phyloP scores from a whole-genome alignment of 768 basidiomycete species.

The Suillus ampliporus region DNA sequence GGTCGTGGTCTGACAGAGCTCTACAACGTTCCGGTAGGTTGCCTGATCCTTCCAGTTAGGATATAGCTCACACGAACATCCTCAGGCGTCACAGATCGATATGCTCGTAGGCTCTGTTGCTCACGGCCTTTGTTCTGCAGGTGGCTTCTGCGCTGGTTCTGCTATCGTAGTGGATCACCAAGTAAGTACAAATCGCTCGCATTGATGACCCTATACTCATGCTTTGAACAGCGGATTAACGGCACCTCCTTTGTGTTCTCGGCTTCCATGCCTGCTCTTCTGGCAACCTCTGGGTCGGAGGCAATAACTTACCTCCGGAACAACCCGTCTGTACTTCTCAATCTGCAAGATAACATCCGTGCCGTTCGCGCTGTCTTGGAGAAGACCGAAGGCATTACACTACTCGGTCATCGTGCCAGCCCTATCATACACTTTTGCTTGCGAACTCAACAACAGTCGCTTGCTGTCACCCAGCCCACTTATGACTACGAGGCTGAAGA shows the following conservation, averaged over 20 bases:
- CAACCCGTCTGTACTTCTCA: conserved; percentile 74
- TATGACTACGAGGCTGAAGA: conserved; percentile 75
- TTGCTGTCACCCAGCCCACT: conserved; percentile 27
- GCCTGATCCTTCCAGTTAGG: background rate
- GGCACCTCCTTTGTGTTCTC: conserved; percentile 96
- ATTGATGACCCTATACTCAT: background rate
- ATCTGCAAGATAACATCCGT: conserved; percentile 82
- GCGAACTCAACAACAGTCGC: conserved; percentile 39
- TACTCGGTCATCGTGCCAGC: conserved; percentile 86
- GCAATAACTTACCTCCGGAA: conserved; percentile 80
- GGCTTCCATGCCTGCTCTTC: conserved; percentile 89
- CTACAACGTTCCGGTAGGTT: conserved; percentile 86
- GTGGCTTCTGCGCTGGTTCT: conserved; percentile 96
- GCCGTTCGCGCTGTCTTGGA: conserved; percentile 83
- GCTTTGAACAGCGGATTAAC: conserved; percentile 78
- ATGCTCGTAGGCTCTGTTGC: conserved; percentile 94
- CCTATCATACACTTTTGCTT: conserved; percentile 88
- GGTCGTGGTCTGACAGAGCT: conserved; percentile 95
- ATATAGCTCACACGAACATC: conserved; percentile 4
- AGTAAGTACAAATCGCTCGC: conserved; percentile 42
- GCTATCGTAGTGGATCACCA: conserved; percentile 85
- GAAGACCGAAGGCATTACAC: conserved; percentile 76
- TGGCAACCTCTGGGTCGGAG: conserved; percentile 87
- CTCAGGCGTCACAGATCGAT: conserved; percentile 85
- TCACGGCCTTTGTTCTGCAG: conserved; percentile 79